Conservation (phyloP, 805 yeast genomes). For the Starmerella geochares region DNA sequence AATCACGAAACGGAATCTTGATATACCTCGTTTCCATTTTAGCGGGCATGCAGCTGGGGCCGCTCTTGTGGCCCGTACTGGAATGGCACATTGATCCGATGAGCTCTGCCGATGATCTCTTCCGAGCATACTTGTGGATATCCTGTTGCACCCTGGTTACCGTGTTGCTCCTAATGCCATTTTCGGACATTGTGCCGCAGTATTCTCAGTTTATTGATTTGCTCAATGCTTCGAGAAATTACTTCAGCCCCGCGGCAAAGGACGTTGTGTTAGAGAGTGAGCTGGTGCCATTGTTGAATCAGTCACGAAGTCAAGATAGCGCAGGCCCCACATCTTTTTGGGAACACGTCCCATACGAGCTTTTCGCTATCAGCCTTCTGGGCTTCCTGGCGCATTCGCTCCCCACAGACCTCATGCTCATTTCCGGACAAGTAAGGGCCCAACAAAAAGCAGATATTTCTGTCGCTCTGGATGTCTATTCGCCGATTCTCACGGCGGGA, state of each 20-base stretch:
- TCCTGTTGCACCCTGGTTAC: conserved; percentile 4
- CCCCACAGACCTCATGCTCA: conserved; percentile 8
- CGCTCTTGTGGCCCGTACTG: conserved; percentile 7
- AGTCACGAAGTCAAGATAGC: not conserved
- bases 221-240: not conserved
- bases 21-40: conserved; percentile 5
- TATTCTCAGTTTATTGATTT: not conserved
- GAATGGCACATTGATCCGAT: not conserved
- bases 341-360: not conserved
- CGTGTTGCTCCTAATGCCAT: conserved; percentile 15
- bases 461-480: not conserved
- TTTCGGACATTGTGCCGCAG: not conserved
- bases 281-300: not conserved
- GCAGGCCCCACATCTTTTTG: not conserved
- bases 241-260: not conserved
- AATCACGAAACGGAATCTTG: not conserved
- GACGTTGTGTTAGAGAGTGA: conserved; percentile 1
- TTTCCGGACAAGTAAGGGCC: conserved; percentile 1
- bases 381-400: conserved; percentile 9
- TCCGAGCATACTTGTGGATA: conserved; percentile 12
- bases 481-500: not conserved
- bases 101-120: conserved; percentile 4
- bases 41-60: conserved; percentile 12
- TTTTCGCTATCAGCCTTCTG: not conserved
- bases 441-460: not conserved